These are phyloP conservation scores for Suillus paluster DNA, from an alignment of 768 basidiomycete genomes.

Conservation along the genomic window DNA sequence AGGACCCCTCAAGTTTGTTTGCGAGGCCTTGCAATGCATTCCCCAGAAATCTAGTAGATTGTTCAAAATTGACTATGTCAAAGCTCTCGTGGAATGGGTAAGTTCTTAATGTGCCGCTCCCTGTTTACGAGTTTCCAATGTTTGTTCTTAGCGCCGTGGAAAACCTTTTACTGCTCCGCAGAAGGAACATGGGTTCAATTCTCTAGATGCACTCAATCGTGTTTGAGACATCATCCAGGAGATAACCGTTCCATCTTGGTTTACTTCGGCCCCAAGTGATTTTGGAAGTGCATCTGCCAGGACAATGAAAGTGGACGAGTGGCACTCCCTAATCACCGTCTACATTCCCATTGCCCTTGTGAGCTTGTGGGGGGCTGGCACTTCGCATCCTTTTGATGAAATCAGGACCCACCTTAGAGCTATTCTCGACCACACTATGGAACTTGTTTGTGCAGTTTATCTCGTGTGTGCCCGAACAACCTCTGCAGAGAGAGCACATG, in stretches of 20 bases:
- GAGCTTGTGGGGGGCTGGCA: conserved; percentile 5
- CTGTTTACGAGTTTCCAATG: background rate
- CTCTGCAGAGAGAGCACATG: background rate
- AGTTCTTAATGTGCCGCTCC: background rate
- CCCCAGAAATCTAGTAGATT: background rate
- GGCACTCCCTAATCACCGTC: conserved; percentile 34
- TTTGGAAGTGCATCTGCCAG: conserved; percentile 31
- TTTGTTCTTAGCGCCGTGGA: background rate
- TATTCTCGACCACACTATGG: conserved; percentile 32
- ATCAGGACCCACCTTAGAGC: no score
- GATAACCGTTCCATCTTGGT: conserved; percentile 17
- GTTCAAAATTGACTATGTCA: conserved; percentile 13
- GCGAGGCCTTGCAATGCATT: conserved; percentile 3
- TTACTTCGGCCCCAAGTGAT: conserved; percentile 18
- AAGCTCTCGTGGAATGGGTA: conserved; percentile 16
- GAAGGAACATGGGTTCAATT: background rate
- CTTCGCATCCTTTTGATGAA: conserved; percentile 13
- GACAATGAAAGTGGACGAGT: conserved; percentile 43
- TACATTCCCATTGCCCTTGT: conserved; percentile 41
- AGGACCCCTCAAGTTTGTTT: conserved; percentile 3
- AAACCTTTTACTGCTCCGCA: conserved; percentile 5
- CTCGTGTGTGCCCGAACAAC: conserved; percentile 24
- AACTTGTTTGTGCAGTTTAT: conserved; percentile 29
- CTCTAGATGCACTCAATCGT: background rate
- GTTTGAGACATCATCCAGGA: conserved; percentile 2